These are phyloP conservation scores for Verticillium zaregamsianum DNA, from an alignment of 2,329 filamentous ascomycete species.

Conservation along the genomic window DNA sequence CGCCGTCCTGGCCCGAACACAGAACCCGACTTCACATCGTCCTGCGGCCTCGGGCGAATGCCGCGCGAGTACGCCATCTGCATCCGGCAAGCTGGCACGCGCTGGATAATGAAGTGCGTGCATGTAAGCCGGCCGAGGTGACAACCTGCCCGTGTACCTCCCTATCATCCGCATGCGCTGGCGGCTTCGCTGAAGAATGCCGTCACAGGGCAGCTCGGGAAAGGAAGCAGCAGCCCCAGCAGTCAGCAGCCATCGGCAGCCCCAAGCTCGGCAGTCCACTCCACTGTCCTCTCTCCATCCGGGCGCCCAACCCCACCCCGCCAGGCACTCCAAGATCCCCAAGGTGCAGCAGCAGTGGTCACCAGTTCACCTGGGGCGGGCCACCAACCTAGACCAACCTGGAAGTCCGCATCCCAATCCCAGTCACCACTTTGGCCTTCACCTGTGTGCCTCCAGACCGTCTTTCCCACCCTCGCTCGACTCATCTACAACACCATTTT, in stretches of 20 bases:
- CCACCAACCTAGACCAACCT: neutral
- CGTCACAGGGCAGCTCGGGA: neutral
- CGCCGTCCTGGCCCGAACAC: neutral
- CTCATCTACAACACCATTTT: neutral
- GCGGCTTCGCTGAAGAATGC: neutral
- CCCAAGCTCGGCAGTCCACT: neutral
- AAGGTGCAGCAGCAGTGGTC: neutral
- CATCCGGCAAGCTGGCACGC: slow-evolving; percentile 1
- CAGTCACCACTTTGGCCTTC: too few species aligned
- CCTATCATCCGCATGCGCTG: neutral
- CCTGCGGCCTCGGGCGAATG: neutral
- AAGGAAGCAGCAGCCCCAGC: neutral
- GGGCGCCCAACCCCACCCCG: neutral
- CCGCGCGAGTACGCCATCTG: neutral
- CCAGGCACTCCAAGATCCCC: neutral
- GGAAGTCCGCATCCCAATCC: too few species aligned
- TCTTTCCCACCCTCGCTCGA: neutral
- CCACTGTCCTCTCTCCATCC: neutral
- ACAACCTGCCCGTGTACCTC: neutral
- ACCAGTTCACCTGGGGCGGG: neutral
- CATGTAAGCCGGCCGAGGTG: too few species aligned
- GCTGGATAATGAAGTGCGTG: neutral
- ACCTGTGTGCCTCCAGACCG: neutral
- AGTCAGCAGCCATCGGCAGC: neutral
- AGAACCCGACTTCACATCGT: neutral